A percentile compares a stretch with the other conserved stretches of the same genome.
Evolutionary conservation across 2,329 filamentous ascomycete species (phyloP).

Genomic region (Lecanicillium sp.): DNA sequence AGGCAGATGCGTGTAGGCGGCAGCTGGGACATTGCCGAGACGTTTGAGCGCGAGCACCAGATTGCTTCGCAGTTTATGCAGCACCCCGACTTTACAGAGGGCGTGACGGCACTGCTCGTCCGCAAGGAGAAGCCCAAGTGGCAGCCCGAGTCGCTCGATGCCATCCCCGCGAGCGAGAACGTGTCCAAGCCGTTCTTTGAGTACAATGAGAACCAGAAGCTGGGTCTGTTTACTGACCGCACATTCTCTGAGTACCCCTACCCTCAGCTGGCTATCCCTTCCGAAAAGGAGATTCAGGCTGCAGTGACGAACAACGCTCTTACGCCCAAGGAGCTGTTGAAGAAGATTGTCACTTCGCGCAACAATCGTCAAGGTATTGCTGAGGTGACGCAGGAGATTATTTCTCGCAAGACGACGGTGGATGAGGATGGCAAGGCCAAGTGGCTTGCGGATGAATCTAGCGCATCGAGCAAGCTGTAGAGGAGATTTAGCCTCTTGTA

Average conservation of each 20-base stretch:
- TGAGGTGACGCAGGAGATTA: conserved; percentile 60
- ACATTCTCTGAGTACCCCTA: conserved; percentile 71
- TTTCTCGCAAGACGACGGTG: conserved; percentile 51
- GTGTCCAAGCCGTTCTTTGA: conserved; percentile 63
- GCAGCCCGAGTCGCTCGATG: conserved; percentile 65
- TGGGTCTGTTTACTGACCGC: conserved; percentile 53
- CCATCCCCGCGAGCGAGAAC: conserved; percentile 45
- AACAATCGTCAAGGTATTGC: conserved; percentile 60
- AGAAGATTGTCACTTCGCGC: conserved; percentile 51
- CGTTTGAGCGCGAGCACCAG: conserved; percentile 78
- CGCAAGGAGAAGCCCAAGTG: conserved; percentile 64
- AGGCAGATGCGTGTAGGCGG: conserved; percentile 71
- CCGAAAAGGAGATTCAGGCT: conserved; percentile 51
- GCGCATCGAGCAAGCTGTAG: conserved; percentile 23
- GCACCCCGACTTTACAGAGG: conserved; percentile 84
- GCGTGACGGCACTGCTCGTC: conserved; percentile 74
- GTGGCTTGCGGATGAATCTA: conserved; percentile 25
- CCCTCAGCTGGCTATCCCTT: conserved; percentile 60
- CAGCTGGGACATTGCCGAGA: conserved; percentile 72
- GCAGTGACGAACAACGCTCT: conserved; percentile 31
- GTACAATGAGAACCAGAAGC: conserved; percentile 30
- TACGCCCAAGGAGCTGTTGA: conserved; percentile 50
- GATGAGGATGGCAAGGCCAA: conserved; percentile 32
- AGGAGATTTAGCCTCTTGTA: conserved; percentile 14
- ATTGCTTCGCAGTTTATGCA: conserved; percentile 86